These are phyloP conservation scores for Staphylotrichum tortipilum DNA, from an alignment of 495 filamentous ascomycete species.

Conservation along the genomic window DNA sequence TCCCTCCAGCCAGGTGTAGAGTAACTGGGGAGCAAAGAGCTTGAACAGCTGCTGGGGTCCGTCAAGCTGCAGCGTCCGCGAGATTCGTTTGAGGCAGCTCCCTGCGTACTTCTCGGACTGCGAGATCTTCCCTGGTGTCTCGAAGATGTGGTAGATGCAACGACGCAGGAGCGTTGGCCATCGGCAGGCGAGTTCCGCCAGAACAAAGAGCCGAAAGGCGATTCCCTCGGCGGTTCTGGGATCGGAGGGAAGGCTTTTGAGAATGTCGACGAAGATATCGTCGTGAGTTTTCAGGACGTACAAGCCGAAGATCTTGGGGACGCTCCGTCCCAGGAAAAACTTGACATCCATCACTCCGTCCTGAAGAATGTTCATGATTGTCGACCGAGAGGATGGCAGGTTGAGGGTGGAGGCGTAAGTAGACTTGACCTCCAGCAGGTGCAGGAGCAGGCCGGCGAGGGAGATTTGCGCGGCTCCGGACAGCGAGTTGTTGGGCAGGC, in stretches of 20 bases:
- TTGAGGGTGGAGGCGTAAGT: conserved; percentile 48
- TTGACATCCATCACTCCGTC: conserved; percentile 64
- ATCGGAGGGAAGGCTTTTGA: conserved; percentile 63
- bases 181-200: conserved; percentile 62
- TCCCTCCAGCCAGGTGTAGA: conserved; percentile 79
- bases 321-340: conserved; percentile 55
- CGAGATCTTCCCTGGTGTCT: conserved; percentile 64
- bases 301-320: conserved; percentile 70
- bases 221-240: conserved; percentile 70
- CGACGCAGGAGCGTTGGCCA: conserved; percentile 78
- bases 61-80: conserved; percentile 52
- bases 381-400: conserved; percentile 62
- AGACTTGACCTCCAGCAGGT: conserved; percentile 54
- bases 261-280: conserved; percentile 67
- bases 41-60: conserved; percentile 63
- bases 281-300: conserved; percentile 75
- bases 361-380: conserved; percentile 62
- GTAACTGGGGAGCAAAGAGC: conserved; percentile 85
- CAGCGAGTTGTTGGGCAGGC: conserved; percentile 53
- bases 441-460: conserved; percentile 58
- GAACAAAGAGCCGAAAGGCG: conserved; percentile 67
- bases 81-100: conserved; percentile 57
- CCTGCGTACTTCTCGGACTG: conserved; percentile 58
- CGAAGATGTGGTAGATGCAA: conserved; percentile 87
- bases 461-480: conserved; percentile 59